Evolutionary conservation across 371 early-diverging fungal species (phyloP).

Genomic region (Cokeromyces recurvatus): DNA sequence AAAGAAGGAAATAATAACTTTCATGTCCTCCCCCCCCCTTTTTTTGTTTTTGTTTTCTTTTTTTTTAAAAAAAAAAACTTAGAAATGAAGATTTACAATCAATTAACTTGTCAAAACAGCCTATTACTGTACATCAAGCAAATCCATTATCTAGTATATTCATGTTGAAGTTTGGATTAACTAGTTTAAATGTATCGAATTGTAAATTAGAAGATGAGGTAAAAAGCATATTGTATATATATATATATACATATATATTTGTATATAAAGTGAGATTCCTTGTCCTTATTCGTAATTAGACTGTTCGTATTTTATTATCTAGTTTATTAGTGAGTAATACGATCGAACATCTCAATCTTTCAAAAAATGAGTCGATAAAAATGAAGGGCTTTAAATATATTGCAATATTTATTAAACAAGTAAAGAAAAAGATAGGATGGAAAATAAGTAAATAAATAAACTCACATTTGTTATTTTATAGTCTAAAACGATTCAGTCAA

Average conservation of each 20-base stretch:
- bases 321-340: conserved; percentile 35
- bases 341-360: conserved; percentile 21
- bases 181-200: conserved; percentile 22
- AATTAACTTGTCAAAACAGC: conserved; percentile 18
- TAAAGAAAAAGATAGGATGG: conserved; percentile 5
- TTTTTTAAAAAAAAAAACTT: background rate
- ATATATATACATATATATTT: too few relatives aligned
- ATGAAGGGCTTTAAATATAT: conserved; percentile 41
- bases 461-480: too few relatives aligned
- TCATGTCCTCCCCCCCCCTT: too few relatives aligned
- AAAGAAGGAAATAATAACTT: too few relatives aligned
- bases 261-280: too few relatives aligned
- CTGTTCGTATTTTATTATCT: conserved; percentile 33
- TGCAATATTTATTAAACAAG: conserved; percentile 42
- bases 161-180: conserved; percentile 25
- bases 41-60: background rate
- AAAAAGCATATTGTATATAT: too few relatives aligned
- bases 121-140: conserved; percentile 15
- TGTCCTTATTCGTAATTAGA: too few relatives aligned
- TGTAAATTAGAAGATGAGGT: conserved; percentile 37
- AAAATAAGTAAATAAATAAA: too few relatives aligned
- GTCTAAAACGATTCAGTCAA: conserved; percentile 33
- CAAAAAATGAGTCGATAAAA: conserved; percentile 27
- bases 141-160: conserved; percentile 21
- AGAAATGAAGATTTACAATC: background rate